Percentiles rank a stretch among this genome's conserved stretches.
phyloP scores from a whole-genome alignment of 1,284 basidiomycete species.

The Irpex sp. region DNA sequence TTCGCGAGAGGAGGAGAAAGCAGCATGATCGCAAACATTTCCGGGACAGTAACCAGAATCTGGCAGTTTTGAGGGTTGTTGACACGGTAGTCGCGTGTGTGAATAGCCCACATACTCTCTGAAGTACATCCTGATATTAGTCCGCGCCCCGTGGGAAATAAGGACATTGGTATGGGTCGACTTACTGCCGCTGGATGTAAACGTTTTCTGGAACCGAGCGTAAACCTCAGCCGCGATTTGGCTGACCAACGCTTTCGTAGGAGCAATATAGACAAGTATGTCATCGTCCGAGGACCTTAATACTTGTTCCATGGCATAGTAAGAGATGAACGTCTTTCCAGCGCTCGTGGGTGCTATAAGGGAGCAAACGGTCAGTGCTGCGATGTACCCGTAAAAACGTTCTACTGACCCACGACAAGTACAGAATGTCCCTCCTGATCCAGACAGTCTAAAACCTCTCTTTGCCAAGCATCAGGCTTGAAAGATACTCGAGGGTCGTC shows the following conservation, averaged over 20 bases:
- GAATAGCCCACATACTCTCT: conserved; percentile 65
- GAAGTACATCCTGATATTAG: too few relatives aligned
- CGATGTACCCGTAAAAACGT: background rate
- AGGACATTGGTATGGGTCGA: background rate
- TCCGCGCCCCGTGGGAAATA: too few relatives aligned
- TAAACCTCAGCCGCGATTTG: conserved; percentile 71
- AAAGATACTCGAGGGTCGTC: conserved; percentile 58
- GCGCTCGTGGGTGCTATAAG: conserved; percentile 59
- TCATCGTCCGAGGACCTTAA: conserved; percentile 58
- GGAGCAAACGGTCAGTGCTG: background rate
- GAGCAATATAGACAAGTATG: conserved; percentile 70
- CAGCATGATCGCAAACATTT: conserved; percentile 65
- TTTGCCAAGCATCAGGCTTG: conserved; percentile 69
- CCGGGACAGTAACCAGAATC: conserved; percentile 69
- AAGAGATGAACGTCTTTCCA: conserved; percentile 75
- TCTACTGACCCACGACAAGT: conserved; percentile 57
- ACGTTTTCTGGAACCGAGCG: conserved; percentile 60
- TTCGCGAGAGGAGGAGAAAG: conserved; percentile 60
- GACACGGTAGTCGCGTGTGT: conserved; percentile 64
- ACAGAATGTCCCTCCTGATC: conserved; percentile 51
- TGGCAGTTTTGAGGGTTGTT: conserved; percentile 65
- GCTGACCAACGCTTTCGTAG: conserved; percentile 68
- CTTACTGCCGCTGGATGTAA: conserved; percentile 39
- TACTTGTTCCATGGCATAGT: conserved; percentile 71
- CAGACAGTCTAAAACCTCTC: conserved; percentile 59